phyloP scores from a whole-genome alignment of 805 yeast genomes.

The Cyberlindnera meyerae region DNA sequence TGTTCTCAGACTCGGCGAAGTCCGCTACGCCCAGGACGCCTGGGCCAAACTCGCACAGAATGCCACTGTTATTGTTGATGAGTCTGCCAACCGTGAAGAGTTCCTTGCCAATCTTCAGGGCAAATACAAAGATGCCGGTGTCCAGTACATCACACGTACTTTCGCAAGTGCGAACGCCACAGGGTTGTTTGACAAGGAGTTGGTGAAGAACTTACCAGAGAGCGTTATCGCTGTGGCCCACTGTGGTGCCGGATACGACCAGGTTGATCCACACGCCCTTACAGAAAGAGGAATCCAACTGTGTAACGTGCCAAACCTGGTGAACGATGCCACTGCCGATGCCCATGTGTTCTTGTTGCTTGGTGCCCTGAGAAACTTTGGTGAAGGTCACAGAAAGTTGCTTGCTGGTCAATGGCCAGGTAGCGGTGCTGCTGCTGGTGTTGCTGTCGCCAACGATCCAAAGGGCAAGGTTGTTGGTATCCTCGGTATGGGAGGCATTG shows the following conservation, averaged over 20 bases:
- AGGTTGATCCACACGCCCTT: slow-evolving; percentile 53
- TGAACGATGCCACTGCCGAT: slow-evolving; percentile 68
- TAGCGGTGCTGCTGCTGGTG: slow-evolving; percentile 48
- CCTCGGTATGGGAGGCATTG: slow-evolving; percentile 87
- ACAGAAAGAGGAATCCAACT: slow-evolving; percentile 51
- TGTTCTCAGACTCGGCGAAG: slow-evolving; percentile 61
- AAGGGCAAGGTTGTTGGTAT: slow-evolving; percentile 74
- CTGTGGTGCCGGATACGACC: slow-evolving; percentile 76
- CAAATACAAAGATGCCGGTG: slow-evolving; percentile 25
- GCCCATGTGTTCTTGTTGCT: slow-evolving; percentile 60
- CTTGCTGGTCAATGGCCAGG: slow-evolving; percentile 59
- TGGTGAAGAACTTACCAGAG: slow-evolving; percentile 49
- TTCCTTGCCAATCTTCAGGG: slow-evolving; percentile 32
- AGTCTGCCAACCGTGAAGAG: slow-evolving; percentile 34
- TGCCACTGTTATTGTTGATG: slow-evolving; percentile 41
- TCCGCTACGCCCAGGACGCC: slow-evolving; percentile 54
- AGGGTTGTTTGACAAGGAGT: slow-evolving; percentile 62
- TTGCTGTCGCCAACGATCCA: slow-evolving; percentile 69
- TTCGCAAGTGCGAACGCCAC: slow-evolving; percentile 46
- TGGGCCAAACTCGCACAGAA: slow-evolving; percentile 53
- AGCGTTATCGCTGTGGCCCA: slow-evolving; percentile 51
- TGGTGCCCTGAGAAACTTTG: slow-evolving; percentile 65
- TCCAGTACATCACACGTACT: slow-evolving; percentile 44
- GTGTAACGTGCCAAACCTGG: slow-evolving; percentile 63
- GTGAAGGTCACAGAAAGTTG: slow-evolving; percentile 49